Evolutionary conservation across 2,329 filamentous ascomycete species (phyloP), one percentile per base, ranked within the genome.

Genomic region (Verticillium nonalfalfae): DNA sequence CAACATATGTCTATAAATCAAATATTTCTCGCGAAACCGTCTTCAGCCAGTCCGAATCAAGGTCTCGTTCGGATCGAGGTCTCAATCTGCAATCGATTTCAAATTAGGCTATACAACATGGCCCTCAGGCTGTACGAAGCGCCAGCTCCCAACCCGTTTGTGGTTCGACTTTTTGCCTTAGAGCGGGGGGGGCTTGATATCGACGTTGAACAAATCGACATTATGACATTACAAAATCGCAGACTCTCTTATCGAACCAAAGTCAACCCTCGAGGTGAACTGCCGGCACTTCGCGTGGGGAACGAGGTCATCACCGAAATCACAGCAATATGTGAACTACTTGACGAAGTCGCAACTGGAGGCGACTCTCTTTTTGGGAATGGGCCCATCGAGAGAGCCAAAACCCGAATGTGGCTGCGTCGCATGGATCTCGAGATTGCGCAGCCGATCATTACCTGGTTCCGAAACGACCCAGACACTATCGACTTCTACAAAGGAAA

Each of bases 161-260:
- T 60, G 5, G 62, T 63, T 15, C 63, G 65, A 2, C 60, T 67
- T 14, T 66, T 65, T 40, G 39, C 65, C 15, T 40, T 67, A 1
- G 65, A 66, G 35, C 65, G 65, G 9, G 60, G 65, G 1, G 60
- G 63, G 15, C 40, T 65, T 0, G 36, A 14, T 1, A 40, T 67
- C 1, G 62, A 64, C 2, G 57, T 64, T 1, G 15, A 66, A n/a
- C 39, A 21, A 0, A 21, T 65, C 7, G 61, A 67, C 45, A 58
- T 67, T 31, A 60, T 65, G 52, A 64, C 5, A 0, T 36, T 62
- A 14, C 58, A 67, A n/a, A 66, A 66, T 0, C 59, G 65, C 40
- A 54, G 59, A 3, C 60, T 59, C 1, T 52, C 58, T n/a, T 65
- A 65, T 4, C 3, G 58, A 6, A 64, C 59, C 3, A 40, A 59